phyloP scores from a whole-genome alignment of 1,139 yeast species.

The Petasospora rhodanensis region DNA sequence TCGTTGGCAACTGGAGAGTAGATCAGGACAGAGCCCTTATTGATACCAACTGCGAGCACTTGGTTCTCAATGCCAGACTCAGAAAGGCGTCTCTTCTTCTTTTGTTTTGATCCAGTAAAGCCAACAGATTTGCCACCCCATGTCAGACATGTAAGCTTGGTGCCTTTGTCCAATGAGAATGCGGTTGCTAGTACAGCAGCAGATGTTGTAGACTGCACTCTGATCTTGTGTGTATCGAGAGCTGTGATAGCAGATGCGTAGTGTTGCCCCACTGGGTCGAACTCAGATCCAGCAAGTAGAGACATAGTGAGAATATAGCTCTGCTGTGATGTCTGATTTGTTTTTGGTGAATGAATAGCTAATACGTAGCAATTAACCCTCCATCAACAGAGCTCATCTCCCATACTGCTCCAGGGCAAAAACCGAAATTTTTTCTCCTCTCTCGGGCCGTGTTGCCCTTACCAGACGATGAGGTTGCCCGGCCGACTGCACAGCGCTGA shows the following conservation, averaged over 20 bases:
- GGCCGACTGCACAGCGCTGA: no score
- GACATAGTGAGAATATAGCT: conserved; percentile 14
- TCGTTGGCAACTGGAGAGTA: conserved; percentile 67
- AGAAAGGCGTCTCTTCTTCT: conserved; percentile 33
- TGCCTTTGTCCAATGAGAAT: conserved; percentile 49
- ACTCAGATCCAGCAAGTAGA: conserved; percentile 17
- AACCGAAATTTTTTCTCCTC: no score
- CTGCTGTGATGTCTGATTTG: no score
- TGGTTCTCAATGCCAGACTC: conserved; percentile 30
- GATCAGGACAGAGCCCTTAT: conserved; percentile 58
- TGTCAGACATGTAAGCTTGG: conserved; percentile 45
- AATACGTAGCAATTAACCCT: no score
- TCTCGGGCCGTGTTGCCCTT: no score
- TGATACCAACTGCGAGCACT: conserved; percentile 60
- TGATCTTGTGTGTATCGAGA: conserved; percentile 68
- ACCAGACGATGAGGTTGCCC: background rate
- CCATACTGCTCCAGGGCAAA: no score
- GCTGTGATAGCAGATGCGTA: conserved; percentile 68
- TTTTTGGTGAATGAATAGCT: no score
- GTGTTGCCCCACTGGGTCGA: conserved; percentile 45
- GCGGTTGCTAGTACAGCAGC: conserved; percentile 39
- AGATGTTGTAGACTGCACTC: conserved; percentile 53
- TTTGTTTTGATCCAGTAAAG: no score
- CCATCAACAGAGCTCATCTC: no score
- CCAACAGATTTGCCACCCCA: no score